Evolutionary conservation across 1,284 basidiomycete genomes (phyloP).

Genomic region (Cutaneotrichosporon dermatis): DNA sequence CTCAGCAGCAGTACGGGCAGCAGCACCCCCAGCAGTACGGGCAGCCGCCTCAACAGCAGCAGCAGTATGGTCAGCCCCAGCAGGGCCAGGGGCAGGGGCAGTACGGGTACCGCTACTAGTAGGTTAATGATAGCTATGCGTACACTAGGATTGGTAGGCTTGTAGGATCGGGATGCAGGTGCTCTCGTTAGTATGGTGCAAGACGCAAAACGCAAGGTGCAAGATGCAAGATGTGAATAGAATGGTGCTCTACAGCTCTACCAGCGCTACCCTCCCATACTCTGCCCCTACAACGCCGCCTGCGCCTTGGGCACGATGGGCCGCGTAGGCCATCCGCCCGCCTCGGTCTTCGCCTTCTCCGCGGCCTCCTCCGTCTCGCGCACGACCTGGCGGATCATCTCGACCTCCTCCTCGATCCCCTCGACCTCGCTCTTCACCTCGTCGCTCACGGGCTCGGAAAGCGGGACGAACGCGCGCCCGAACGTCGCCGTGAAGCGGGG

Average conservation of each 20-base stretch:
- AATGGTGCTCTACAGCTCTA: too few relatives aligned
- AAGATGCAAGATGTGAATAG: too few relatives aligned
- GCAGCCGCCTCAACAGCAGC: not conserved
- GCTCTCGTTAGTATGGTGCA: too few relatives aligned
- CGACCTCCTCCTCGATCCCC: conserved; percentile 11
- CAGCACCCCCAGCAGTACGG: not conserved
- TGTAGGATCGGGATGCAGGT: too few relatives aligned
- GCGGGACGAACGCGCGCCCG: conserved; percentile 28
- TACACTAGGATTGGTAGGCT: too few relatives aligned
- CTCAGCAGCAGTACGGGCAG: not conserved
- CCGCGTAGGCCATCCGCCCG: conserved; percentile 31
- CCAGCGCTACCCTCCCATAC: too few relatives aligned
- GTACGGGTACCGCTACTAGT: too few relatives aligned
- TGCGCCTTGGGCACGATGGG: conserved; percentile 13
- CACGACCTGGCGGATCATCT: conserved; percentile 20
- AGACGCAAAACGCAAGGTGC: too few relatives aligned
- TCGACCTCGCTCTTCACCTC: conserved; percentile 20
- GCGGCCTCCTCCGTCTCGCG: conserved; percentile 30
- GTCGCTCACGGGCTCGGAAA: conserved; percentile 9
- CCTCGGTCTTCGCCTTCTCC: conserved; percentile 17
- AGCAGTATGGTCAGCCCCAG: not conserved
- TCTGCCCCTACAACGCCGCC: not conserved
- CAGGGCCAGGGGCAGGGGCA: not conserved
- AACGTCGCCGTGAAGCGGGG: conserved; percentile 40
- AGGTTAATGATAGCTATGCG: too few relatives aligned